Evolutionary conservation across 768 basidiomycete species (phyloP), one percentile per base, ranked within the genome.

Genomic region (Russula lepida): DNA sequence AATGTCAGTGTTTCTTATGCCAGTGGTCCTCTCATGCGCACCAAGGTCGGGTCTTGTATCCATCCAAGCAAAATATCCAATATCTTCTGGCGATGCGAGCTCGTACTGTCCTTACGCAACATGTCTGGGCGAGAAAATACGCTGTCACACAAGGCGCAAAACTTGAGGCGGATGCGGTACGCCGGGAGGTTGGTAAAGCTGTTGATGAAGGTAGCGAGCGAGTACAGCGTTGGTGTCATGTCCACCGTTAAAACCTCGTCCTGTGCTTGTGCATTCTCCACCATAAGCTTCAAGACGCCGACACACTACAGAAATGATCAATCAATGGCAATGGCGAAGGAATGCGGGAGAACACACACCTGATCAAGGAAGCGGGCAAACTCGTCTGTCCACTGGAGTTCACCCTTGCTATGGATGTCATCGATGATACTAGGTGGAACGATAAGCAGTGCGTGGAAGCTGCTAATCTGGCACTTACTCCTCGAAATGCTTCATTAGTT

Each of bases 61-160:
- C 92, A 95, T 47, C 87, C 84, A 69, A 86, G 76, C n/a, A 95
- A 75, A 33, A 81, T 79, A 61, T 94, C 89, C 27, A 92, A 76
- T 41, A 92, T 81, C 39, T 78, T 77, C 69, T 90, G 87, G 13
- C 90, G 82, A 15, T 83, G 77, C 56, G 74, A 72, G 62, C 77
- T 82, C 55, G 74, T 73, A 61, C 77, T 83, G 66, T 89, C 88
- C 70, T 85, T 89, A 17, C 84, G 84, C 64, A 88, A 70, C 7
- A 78, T 76, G 58, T 87, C 86, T 4, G 78, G 75, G 25, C 84
- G 82, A 43, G 79, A 78, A 67, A 87, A 84, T 17, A 87, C 78
- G 46, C 78, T 80, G 61, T 89, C 88, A 64, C 84, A 84, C 33
- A 94, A 77, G 27, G 75, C 72, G 66, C 90, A 92, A 67, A 87